Conservation (phyloP, 129 eudicot species). For the Centella asiatica region DNA sequence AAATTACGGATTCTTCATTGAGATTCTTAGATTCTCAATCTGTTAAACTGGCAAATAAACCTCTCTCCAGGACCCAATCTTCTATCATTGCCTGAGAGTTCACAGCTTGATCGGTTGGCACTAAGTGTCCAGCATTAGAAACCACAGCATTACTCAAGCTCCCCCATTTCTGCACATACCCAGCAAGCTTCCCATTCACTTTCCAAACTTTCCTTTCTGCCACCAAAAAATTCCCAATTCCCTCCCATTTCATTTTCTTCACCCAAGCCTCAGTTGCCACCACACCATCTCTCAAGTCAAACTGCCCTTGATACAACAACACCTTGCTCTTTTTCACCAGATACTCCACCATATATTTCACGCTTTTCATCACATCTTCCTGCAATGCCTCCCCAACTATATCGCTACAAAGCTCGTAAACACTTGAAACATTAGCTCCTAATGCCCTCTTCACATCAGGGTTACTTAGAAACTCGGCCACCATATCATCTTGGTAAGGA, state of each 20-base stretch:
- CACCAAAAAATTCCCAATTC: slow-evolving; percentile 26
- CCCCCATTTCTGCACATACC: slow-evolving; percentile 60
- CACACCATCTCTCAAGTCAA: slow-evolving; percentile 56
- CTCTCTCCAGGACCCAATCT: slow-evolving; percentile 63
- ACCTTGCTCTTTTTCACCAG: slow-evolving; percentile 41
- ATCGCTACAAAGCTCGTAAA: slow-evolving; percentile 37
- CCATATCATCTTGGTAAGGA: slow-evolving; percentile 36
- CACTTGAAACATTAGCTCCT: slow-evolving; percentile 28
- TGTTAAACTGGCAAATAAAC: slow-evolving; percentile 28
- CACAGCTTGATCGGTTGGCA: slow-evolving; percentile 59
- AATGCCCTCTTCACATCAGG: slow-evolving; percentile 34
- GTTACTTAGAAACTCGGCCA: slow-evolving; percentile 30
- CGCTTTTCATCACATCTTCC: slow-evolving; percentile 76
- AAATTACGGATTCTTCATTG: too few relatives aligned
- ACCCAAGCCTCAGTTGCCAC: slow-evolving; percentile 59
- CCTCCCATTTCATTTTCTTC: slow-evolving; percentile 57
- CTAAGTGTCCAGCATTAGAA: slow-evolving; percentile 66
- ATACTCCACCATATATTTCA: slow-evolving; percentile 55
- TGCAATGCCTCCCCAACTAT: slow-evolving; percentile 30
- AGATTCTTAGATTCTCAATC: not conserved
- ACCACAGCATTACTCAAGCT: slow-evolving; percentile 51
- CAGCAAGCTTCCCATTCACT: slow-evolving; percentile 48
- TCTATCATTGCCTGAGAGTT: slow-evolving; percentile 67
- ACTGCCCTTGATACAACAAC: slow-evolving; percentile 53
- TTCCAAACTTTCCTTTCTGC: slow-evolving; percentile 63